Evolutionary conservation across 805 yeast genomes (phyloP).

Genomic region (Starmerella vaccinii): DNA sequence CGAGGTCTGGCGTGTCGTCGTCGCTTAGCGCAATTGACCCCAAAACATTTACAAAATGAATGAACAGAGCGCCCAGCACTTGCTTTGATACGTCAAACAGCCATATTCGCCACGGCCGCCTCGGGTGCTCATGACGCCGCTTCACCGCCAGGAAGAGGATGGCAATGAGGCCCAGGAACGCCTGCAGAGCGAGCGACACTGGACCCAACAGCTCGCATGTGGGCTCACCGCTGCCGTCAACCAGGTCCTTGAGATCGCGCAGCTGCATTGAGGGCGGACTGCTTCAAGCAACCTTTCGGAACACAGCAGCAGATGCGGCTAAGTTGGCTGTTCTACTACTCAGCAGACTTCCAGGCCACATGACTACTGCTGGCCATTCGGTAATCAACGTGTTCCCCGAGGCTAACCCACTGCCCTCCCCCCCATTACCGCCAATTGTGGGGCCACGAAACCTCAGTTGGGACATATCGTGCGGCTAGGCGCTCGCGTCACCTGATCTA

Average conservation of each 20-base stretch:
- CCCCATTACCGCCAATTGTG: too few relatives aligned
- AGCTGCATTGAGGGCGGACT: neutral
- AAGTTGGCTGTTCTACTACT: neutral
- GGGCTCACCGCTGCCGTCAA: slow-evolving; percentile 9
- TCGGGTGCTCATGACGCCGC: slow-evolving; percentile 68
- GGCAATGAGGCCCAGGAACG: slow-evolving; percentile 64
- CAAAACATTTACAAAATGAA: slow-evolving; percentile 67
- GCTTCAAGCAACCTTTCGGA: neutral
- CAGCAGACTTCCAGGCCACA: neutral
- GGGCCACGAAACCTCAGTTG: too few relatives aligned
- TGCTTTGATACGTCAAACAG: slow-evolving; percentile 82
- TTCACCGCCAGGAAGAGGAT: slow-evolving; percentile 63
- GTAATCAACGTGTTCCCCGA: neutral
- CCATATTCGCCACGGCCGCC: slow-evolving; percentile 87
- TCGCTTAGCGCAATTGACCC: slow-evolving; percentile 47
- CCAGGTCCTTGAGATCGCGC: neutral
- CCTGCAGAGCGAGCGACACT: slow-evolving; percentile 70
- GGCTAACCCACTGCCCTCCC: too few relatives aligned
- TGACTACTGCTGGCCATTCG: neutral
- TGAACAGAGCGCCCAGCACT: slow-evolving; percentile 72
- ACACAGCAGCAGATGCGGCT: neutral
- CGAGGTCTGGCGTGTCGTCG: slow-evolving; percentile 32
- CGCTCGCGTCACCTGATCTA: too few relatives aligned
- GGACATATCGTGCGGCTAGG: too few relatives aligned
- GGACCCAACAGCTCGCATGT: slow-evolving; percentile 70